Evolutionary conservation across 2,329 filamentous ascomycete genomes (phyloP).

Genomic region (Colletotrichum sp.): DNA sequence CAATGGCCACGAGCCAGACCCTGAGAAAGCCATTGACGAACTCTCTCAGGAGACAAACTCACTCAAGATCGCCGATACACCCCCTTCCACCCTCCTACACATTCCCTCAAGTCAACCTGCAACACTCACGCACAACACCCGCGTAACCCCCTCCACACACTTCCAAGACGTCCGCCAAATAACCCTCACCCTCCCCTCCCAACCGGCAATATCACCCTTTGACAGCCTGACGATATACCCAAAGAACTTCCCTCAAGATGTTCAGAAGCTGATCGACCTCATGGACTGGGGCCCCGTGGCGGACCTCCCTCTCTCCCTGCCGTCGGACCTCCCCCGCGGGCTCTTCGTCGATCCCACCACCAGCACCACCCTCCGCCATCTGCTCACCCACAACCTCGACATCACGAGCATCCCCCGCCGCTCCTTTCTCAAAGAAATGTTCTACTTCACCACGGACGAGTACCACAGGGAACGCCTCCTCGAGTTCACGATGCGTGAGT

Average conservation of each 20-base stretch:
- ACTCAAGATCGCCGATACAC: not conserved
- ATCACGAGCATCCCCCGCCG: conserved; percentile 88
- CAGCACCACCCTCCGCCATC: conserved; percentile 69
- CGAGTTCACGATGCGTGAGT: conserved; percentile 81
- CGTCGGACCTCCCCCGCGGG: conserved; percentile 26
- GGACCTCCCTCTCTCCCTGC: conserved; percentile 62
- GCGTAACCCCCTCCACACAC: conserved; percentile 77
- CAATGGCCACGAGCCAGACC: not conserved
- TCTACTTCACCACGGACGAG: conserved; percentile 73
- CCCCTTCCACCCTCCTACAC: conserved; percentile 47
- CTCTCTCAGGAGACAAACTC: not conserved
- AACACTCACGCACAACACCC: conserved; percentile 66
- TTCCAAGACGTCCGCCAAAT: conserved; percentile 95
- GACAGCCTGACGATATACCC: conserved; percentile 84
- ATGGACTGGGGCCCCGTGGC: conserved; percentile 81
- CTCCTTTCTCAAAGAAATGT: conserved; percentile 81
- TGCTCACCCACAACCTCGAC: conserved; percentile 85
- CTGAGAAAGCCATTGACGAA: not conserved
- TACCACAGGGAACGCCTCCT: conserved; percentile 81
- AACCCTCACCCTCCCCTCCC: not conserved
- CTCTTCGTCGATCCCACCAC: conserved; percentile 40
- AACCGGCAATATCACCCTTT: conserved; percentile 64
- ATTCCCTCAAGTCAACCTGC: conserved; percentile 63
- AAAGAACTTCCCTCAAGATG: conserved; percentile 84
- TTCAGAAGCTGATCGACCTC: conserved; percentile 75